Base-by-base conservation (phyloP, 495 filamentous ascomycete genomes). In the Pseudoneurospora amorphoporcata region DNA sequence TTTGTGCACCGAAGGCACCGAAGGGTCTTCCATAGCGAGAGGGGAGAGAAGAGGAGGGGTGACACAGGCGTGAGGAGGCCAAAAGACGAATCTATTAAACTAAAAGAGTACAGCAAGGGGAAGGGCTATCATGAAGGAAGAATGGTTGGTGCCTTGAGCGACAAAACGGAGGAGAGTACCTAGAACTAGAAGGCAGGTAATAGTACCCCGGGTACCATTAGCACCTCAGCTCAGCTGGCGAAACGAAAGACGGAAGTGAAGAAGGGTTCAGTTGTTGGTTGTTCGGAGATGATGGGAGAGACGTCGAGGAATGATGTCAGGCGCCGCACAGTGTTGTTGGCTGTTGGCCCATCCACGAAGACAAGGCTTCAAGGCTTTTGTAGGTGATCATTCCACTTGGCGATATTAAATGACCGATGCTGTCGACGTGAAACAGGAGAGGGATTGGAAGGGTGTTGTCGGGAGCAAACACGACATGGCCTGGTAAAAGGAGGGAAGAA, bases 1-100 rank as follows among this genome's bases (percentile, higher is more conserved):
- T 37, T 53, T 76, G 35, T 65, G 53, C 42, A 70, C 23, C 38
- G 72, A 68, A 40, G 76, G 53, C 42, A 70, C 23, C 38, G 72
- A 68, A 40, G 76, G 69, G 58, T 71, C 72, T 77, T 79, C 76
- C 70, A 61, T 75, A 65, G 61, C 70, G 43, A 68, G 43, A 53
- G 43, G 39, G 68, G 41, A 42, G 23, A 61, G 47, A 16, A 35
- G 14, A 23, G 29, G 29, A 61, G 29, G 53, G 23, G 53, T 23
- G 45, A n/a, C 45, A 12, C 45, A 12, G 1, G 45, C 5, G 19
- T 10, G 19, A 23, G 6, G 23, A 12, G n/a, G 4, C 45, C 19
- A 61, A 61, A 61, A 32, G 53, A 61, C 10, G 53, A 61, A 61
- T 61, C 8, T 65, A 65, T 65, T 65, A 65, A 65, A 65, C 53